Evolutionary conservation across 768 basidiomycete genomes (phyloP), one percentile per base, ranked within the genome.

Genomic region (Gelatoporia subvermispora): DNA sequence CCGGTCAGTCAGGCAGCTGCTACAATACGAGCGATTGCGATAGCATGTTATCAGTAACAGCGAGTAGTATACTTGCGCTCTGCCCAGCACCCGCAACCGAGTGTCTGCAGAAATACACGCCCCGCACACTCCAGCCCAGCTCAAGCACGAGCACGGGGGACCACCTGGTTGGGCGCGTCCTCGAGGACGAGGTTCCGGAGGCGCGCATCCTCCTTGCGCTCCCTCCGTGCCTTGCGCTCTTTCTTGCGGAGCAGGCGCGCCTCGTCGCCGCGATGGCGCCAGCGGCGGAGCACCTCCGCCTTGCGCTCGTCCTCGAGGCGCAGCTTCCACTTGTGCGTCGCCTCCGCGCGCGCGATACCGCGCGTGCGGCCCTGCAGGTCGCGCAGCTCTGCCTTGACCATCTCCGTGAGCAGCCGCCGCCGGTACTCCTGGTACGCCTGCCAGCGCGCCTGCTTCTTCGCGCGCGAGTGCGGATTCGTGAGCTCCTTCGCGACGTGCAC

Each of bases 381-480:
- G 50, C 71, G 64, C 57, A 82, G 61, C 42, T 77, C 73, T 5
- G 70, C 63, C 46, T 50, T 49, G 39, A 82, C 68, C 54, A 79
- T 77, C 52, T 79, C 67, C 50, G 74, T 69, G 41, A 84, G 69
- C 46, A 85, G 68, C 17, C 66, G 64, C 38, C 74, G 70, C 60
- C 73, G 75, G 52, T 73, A 69, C 16, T 62, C 55, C 53, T 75
- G 73, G 54, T 73, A 75, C 3, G 70, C 72, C 63, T 86, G 79
- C 85, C 85, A 92, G 53, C 90, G 79, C 42, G 72, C 71, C 58
- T 86, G 82, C 64, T 87, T 90, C 72, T 88, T 90, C 8, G 88
- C 85, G 17, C 87, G 82, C 11, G 85, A 81, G 60, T 90, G 84
- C 21, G 88, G 88, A 64, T 91, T 90, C 22, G 86, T 74, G 35